Percentiles rank a stretch among this genome's conserved stretches.
Conservation (phyloP, 108 stramenopile genomes). For the Cyclotella atomus region DNA sequence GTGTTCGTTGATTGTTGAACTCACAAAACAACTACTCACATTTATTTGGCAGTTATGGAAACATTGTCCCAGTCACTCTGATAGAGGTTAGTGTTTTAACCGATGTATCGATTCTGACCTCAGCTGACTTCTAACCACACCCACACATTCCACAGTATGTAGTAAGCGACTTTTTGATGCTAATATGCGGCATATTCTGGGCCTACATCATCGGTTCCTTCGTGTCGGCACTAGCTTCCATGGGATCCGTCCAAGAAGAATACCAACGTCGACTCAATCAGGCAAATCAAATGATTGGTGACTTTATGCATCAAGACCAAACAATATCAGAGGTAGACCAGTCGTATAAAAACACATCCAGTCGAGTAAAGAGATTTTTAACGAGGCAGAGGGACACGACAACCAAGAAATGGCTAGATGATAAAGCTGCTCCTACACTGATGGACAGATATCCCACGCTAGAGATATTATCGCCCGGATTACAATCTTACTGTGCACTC, state of each 20-base stretch:
- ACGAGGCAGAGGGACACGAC: constrained; percentile 12
- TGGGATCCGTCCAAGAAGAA: constrained; percentile 12
- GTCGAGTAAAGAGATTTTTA: constrained; percentile 20
- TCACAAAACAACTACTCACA: too few species aligned
- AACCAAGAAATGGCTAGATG: neutral
- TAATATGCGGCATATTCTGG: constrained; percentile 49
- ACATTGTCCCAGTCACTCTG: constrained; percentile 38
- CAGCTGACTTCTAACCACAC: neutral
- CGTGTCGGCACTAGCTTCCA: constrained; percentile 28
- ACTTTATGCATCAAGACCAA: constrained; percentile 9
- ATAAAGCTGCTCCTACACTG: constrained; percentile 15
- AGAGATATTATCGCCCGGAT: constrained; percentile 14
- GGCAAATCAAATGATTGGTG: constrained; percentile 30
- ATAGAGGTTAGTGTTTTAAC: constrained; percentile 25
- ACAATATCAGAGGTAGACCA: neutral
- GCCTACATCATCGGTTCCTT: constrained; percentile 53
- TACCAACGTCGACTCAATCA: constrained; percentile 15
- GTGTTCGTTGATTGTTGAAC: too few species aligned
- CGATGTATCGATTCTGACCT: neutral
- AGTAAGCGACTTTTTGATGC: constrained; percentile 32
- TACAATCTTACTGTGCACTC: constrained; percentile 12
- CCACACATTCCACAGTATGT: too few species aligned
- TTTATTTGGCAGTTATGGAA: constrained; percentile 28
- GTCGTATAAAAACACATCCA: neutral
- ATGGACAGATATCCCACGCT: constrained; percentile 24